Conservation (phyloP, 345 rosid genomes). For the Raphanus sativus region DNA sequence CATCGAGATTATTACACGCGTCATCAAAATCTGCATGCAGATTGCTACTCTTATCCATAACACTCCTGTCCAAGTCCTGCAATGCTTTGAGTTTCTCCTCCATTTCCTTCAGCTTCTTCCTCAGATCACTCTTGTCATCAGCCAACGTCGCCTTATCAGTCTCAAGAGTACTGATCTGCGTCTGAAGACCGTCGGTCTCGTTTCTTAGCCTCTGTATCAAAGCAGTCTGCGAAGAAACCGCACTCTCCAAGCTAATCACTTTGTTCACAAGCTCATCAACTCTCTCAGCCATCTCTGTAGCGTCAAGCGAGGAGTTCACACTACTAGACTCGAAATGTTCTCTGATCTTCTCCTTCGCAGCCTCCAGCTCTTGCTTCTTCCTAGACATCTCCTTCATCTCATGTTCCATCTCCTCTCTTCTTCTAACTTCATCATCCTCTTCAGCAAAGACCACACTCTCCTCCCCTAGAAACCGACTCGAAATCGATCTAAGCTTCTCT, state of each 20-base stretch:
- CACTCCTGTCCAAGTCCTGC: constrained; percentile 50
- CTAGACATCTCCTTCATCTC: constrained; percentile 27
- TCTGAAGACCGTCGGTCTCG: constrained; percentile 73
- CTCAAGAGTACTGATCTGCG: constrained; percentile 64
- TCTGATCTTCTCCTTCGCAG: constrained; percentile 53
- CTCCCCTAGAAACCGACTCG: constrained; percentile 37
- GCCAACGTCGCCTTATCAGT: constrained; percentile 48
- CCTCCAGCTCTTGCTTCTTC: constrained; percentile 48
- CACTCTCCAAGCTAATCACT: constrained; percentile 71
- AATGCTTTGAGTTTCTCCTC: constrained; percentile 59
- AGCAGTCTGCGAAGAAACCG: constrained; percentile 75
- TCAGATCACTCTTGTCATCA: constrained; percentile 46
- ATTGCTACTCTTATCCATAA: constrained; percentile 53
- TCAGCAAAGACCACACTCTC: constrained; percentile 27
- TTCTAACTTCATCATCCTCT: constrained; percentile 31
- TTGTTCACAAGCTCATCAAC: constrained; percentile 87
- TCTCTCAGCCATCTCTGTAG: constrained; percentile 78
- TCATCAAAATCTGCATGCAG: constrained; percentile 60
- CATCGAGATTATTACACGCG: constrained; percentile 51
- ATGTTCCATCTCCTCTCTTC: constrained; percentile 36
- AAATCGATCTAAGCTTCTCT: constrained; percentile 56
- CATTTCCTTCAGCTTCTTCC: constrained; percentile 57
- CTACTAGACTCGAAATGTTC: constrained; percentile 58
- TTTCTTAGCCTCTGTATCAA: constrained; percentile 61
- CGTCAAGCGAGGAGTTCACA: constrained; percentile 43